Base-by-base conservation (phyloP, 805 yeast genomes). In the Cyberlindnera misumaiensis region DNA sequence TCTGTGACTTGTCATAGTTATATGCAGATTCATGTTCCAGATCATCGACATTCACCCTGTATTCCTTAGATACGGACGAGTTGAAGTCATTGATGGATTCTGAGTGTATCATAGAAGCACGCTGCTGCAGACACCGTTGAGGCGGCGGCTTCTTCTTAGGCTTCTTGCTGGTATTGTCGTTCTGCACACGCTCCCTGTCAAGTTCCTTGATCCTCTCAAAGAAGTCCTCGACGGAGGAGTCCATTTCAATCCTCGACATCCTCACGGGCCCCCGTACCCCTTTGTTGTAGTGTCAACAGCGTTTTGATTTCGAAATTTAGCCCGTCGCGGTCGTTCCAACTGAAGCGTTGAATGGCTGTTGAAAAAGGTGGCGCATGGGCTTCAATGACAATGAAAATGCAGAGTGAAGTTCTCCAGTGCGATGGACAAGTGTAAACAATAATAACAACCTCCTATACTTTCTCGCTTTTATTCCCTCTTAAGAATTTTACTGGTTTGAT, bases 11-110 rank as follows among this genome's bases (percentile, higher is more conserved):
- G 9, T 65, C 63, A 7, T 58, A 52, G 46, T 77, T 79, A 62
- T 90, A 83, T 4, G 80, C 72, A 36, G 66, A 58, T 58, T 83
- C 89, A 40, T 67, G 69, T 63, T 79, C 70, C 49, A 82, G 65
- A 5, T 65, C 61, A 44, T 60, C 62, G 39, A 68, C 56, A 24
- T 48, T 40, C 9, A 52, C 39, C 55, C 79, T 75, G 34, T 70
- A 72, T 8, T 65, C 65, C 18, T 49, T 48, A 4, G 80, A 67
- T 14, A 74, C 70, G 28, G 58, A 51, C 37, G 41, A 28, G 17
- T 49, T 49, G 38, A 46, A 45, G 29, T 45, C 34, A 11, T 32
- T 32, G 9, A 38, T 34, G 2, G 51, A 45, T 5, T 50, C 49
- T 2, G 52, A 47, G 13, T 42, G 31, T n/a, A 38, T 34, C 6